Base-by-base conservation (phyloP, 768 basidiomycete species). In the Suillus paluster region DNA sequence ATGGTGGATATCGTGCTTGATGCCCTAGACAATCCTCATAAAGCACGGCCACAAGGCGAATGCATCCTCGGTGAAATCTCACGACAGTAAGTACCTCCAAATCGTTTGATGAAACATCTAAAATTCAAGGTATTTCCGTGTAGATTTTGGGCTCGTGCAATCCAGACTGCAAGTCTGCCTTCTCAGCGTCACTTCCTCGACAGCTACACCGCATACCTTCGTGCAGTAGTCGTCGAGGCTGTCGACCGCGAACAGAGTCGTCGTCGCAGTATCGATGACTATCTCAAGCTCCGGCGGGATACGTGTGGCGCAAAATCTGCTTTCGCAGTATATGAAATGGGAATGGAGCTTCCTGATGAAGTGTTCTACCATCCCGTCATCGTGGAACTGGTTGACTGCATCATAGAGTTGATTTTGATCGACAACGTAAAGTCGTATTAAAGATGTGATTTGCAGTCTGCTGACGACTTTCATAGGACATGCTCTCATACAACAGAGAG, bases 401-500 rank as follows among this genome's bases (percentile, higher is more conserved):
- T 62, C 27, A 58, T 64, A 33, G 69, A 73, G n/a, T 63, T 74
- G 33, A 23, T 69, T 21, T 49, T 71, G n/a, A 62, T 71, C 8
- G 62, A 63, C 52, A 75, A 73, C 55, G 73, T 67, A 30, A 61
- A 59, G 66, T 12, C 19, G n/a, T 52, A n/a, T n/a, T 8, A n/a
- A 33, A 12, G 50, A 30, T 6, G n/a, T 52, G 12, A 27, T n/a
- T 33, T 33, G 7, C n/a, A 52, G 41, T 23, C 45, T 23, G 25
- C 25, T 42, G 46, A n/a, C 17, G 10, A 25, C 15, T 21, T 44
- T 25, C 21, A 30, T 54, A 77, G 79, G 79, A 80, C 49, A 59
- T 79, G 14, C 70, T 63, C 45, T 79, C 78, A 1, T 78, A 74
- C 63, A 77, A 73, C 58, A 64, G 68, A 25, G 78, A 80, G 61